Evolutionary conservation across 495 filamentous ascomycete genomes (phyloP).

Genomic region (Podospora pseudoanserina): DNA sequence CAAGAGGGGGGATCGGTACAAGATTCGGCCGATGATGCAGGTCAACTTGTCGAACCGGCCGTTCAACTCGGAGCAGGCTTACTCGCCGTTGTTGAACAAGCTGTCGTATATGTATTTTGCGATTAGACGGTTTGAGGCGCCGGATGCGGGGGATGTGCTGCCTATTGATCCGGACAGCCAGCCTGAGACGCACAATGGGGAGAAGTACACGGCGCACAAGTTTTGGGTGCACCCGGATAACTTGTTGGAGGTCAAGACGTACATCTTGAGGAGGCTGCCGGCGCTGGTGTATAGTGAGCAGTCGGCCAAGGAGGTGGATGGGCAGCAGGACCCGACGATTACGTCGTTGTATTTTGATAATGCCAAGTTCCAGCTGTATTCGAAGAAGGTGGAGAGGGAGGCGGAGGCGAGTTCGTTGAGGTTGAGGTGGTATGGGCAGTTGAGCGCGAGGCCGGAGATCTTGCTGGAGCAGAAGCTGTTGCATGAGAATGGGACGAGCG

Average conservation of each 20-base stretch:
- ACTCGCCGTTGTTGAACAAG: conserved; percentile 82
- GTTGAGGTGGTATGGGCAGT: conserved; percentile 86
- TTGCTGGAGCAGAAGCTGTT: conserved; percentile 86
- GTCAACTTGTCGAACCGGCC: conserved; percentile 80
- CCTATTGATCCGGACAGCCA: conserved; percentile 37
- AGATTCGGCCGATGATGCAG: conserved; percentile 83
- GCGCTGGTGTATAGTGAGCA: conserved; percentile 89
- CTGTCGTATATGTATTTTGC: conserved; percentile 95
- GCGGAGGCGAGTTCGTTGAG: conserved; percentile 68
- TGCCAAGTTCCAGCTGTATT: conserved; percentile 77
- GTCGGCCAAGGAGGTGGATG: conserved; percentile 70
- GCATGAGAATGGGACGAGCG: conserved; percentile 66
- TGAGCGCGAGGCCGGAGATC: conserved; percentile 72
- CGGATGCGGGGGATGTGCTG: conserved; percentile 22
- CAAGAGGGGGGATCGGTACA: conserved; percentile 73
- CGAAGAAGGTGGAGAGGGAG: conserved; percentile 73
- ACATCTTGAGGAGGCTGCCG: conserved; percentile 83
- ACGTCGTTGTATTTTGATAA: conserved; percentile 97
- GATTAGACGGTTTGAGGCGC: conserved; percentile 71
- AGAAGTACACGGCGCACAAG: conserved; percentile 87
- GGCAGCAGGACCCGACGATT: conserved; percentile 79
- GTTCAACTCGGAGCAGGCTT: conserved; percentile 89
- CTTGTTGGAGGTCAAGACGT: conserved; percentile 91
- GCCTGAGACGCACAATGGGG: conserved; percentile 48
- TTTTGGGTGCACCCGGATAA: conserved; percentile 98